Conservation (phyloP, 371 early-diverging fungal genomes). For the Apophysomyces elegans region DNA sequence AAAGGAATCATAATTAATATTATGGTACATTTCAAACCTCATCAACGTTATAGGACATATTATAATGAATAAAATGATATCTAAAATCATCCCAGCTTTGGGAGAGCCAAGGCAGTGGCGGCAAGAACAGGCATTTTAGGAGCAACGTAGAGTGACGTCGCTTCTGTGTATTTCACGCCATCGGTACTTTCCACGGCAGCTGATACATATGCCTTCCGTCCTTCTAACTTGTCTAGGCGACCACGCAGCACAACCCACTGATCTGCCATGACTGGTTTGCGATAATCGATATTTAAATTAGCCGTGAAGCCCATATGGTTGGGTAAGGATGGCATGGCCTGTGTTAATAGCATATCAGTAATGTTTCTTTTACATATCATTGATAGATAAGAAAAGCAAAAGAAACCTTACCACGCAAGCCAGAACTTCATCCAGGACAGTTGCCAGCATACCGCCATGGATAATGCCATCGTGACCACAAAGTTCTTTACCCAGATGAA, state of each 20-base stretch:
- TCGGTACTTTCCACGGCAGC: constrained; percentile 66
- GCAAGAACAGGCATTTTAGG: constrained; percentile 29
- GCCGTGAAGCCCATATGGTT: constrained; percentile 77
- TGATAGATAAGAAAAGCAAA: not conserved
- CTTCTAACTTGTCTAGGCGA: constrained; percentile 58
- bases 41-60: too few species aligned
- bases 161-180: constrained; percentile 42
- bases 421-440: constrained; percentile 69
- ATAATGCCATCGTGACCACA: constrained; percentile 72
- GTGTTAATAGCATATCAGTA: not conserved
- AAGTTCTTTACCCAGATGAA: constrained; percentile 47
- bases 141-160: constrained; percentile 36
- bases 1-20: too few species aligned
- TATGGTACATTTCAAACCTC: too few species aligned
- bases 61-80: not conserved
- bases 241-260: constrained; percentile 65
- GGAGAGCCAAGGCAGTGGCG: not conserved
- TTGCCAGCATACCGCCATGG: constrained; percentile 75
- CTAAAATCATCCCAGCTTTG: not conserved
- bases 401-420: constrained; percentile 50
- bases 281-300: constrained; percentile 75
- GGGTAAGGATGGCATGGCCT: constrained; percentile 64
- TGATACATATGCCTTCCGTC: constrained; percentile 75
- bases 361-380: constrained; percentile 16
- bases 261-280: constrained; percentile 62